Evolutionary conservation across 2,329 filamentous ascomycete genomes (phyloP).

Genomic region (Fusarium keratoplasticum): DNA sequence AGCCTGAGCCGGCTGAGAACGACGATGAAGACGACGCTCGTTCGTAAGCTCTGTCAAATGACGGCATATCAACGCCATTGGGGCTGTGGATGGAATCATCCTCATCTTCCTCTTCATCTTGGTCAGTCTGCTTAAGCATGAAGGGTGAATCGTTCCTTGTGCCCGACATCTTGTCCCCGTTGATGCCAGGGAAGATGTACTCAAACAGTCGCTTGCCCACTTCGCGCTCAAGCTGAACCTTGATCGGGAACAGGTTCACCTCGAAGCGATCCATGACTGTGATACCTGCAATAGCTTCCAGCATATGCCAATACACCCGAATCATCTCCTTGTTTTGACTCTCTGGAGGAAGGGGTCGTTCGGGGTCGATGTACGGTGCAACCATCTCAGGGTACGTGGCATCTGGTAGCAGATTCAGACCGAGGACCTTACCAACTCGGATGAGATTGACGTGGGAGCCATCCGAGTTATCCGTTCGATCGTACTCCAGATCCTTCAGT

Average conservation of each 20-base stretch:
- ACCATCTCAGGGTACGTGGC: conserved; percentile 98
- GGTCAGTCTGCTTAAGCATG: conserved; percentile 56
- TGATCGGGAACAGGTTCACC: conserved; percentile 91
- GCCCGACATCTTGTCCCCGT: conserved; percentile 61
- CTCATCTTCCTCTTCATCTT: conserved; percentile 60
- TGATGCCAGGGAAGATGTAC: conserved; percentile 93
- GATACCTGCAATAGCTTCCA: conserved; percentile 97
- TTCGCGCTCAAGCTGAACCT: conserved; percentile 92
- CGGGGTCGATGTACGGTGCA: conserved; percentile 82
- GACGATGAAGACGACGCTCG: conserved; percentile 56
- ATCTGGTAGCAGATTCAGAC: conserved; percentile 89
- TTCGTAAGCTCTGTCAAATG: conserved; percentile 60
- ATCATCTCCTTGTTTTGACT: conserved; percentile 81
- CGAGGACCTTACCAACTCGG: conserved; percentile 87
- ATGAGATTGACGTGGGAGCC: conserved; percentile 95
- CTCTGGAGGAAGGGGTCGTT: conserved; percentile 57
- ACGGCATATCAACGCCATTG: conserved; percentile 51
- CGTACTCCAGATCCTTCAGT: conserved; percentile 89
- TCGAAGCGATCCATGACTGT: conserved; percentile 98
- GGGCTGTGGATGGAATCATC: conserved; percentile 55
- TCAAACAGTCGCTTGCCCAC: conserved; percentile 94
- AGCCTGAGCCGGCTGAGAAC: conserved; percentile 74
- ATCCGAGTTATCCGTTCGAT: conserved; percentile 96
- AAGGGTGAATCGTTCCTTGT: conserved; percentile 72
- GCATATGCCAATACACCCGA: conserved; percentile 96